Conservation (phyloP, 345 rosid genomes). For the Dipteronia sinensis region DNA sequence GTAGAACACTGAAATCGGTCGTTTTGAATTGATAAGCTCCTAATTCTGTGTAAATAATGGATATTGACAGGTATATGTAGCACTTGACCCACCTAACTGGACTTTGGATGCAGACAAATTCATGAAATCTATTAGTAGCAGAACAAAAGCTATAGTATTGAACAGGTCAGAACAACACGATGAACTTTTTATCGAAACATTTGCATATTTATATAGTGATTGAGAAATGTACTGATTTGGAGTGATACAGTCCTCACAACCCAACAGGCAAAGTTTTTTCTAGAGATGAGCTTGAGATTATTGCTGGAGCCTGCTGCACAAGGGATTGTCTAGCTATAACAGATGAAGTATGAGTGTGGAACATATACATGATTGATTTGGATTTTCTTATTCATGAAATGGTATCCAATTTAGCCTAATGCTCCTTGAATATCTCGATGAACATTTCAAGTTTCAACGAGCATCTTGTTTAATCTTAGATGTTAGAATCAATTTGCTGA, state of each 20-base stretch:
- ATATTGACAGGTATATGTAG: constrained; percentile 50
- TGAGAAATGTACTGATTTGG: constrained; percentile 24
- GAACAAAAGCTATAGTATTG: constrained; percentile 55
- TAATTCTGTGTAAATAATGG: neutral
- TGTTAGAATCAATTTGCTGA: neutral
- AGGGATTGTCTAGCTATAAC: constrained; percentile 60
- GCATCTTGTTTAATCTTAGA: neutral
- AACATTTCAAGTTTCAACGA: neutral
- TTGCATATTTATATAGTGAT: neutral
- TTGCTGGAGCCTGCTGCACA: constrained; percentile 54
- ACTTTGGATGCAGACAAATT: constrained; percentile 47
- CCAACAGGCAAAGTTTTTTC: constrained; percentile 75
- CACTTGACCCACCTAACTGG: constrained; percentile 62
- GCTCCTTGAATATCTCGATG: constrained; percentile 4
- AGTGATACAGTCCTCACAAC: constrained; percentile 60
- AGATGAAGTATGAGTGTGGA: constrained; percentile 50
- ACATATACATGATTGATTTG: constrained; percentile 7
- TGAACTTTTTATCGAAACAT: neutral
- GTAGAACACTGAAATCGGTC: neutral
- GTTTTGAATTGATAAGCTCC: neutral
- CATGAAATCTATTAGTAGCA: constrained; percentile 39
- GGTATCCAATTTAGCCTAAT: neutral
- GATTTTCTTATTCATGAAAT: neutral
- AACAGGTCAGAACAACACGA: constrained; percentile 48
- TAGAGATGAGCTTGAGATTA: constrained; percentile 49